Evolutionary conservation across 805 yeast species (phyloP), one percentile per base, ranked within the genome.

Genomic region (Peterozyma toletana): DNA sequence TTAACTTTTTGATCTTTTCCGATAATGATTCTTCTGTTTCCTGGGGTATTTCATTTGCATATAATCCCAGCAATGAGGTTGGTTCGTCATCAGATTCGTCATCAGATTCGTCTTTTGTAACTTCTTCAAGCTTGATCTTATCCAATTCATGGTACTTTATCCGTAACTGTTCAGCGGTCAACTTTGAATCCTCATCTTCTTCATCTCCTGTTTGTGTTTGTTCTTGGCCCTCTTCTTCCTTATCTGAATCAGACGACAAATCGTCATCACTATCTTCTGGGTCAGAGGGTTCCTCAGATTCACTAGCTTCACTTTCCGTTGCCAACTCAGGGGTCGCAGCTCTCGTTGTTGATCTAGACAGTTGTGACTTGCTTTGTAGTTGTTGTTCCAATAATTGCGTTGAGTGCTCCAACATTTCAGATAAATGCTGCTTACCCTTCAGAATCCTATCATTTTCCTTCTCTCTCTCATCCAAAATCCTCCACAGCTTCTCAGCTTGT

Each of bases 321-420:
- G 35, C 17, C 13, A 3, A 7, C 2, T 15, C 34, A 15, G 61
- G 66, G 7, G 67, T 59, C 11, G 48, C 49, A 33, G 57, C 64
- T 33, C 58, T 45, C 14, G 50, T 50, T 2, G 52, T 35, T 2
- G 47, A 49, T 27, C 44, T 41, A 33, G 46, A 37, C 7, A 59
- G 51, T 21, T 21, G 27, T 13, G 66, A 54, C 30, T 56, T 50
- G 42, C 71, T 70, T 30, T 75, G 78, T 45, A 85, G 60, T 50
- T 91, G 95, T 1, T 96, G 95, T 48, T 89, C 96, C 29, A 91
- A 68, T 33, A 91, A 72, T 57, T 86, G 90, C 0, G 96, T 87
- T 18, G 96, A 87, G 55, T 90, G 93, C 55, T 90, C 95, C 45
- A 91, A 67, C 72, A 91, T 90, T 56, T 87, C 83, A 45, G 87